Conservation (phyloP, 148 eudicot genomes). For the Cornus kousa region DNA sequence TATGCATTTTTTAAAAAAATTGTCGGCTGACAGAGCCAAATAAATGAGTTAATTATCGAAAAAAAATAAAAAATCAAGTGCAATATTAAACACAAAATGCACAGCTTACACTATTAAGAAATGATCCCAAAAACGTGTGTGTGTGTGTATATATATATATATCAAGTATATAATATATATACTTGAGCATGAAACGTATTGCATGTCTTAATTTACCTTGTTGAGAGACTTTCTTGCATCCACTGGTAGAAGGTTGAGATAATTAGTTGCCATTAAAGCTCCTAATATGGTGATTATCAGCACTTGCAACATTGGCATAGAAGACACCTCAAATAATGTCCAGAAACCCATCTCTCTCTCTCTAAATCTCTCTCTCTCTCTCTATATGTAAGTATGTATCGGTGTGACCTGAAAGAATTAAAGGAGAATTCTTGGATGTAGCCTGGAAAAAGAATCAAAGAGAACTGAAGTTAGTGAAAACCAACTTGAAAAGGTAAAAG, state of each 20-base stretch:
- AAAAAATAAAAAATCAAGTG: too few relatives aligned
- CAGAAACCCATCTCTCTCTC: constrained; percentile 43
- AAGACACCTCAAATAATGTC: constrained; percentile 57
- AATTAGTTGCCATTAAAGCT: constrained; percentile 51
- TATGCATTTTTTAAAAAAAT: too few relatives aligned
- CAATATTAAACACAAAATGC: not conserved
- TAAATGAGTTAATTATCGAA: too few relatives aligned
- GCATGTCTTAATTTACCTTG: constrained; percentile 33
- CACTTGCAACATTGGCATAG: constrained; percentile 65
- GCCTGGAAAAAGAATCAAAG: too few relatives aligned
- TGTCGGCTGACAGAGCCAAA: too few relatives aligned
- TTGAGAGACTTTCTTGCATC: constrained; percentile 48
- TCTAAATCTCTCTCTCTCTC: not conserved
- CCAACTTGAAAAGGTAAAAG: not conserved
- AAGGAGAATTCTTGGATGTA: too few relatives aligned
- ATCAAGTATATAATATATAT: not conserved
- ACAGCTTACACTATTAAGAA: not conserved
- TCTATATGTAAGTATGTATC: too few relatives aligned
- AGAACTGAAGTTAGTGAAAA: too few relatives aligned
- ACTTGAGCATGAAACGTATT: not conserved
- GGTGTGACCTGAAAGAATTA: too few relatives aligned
- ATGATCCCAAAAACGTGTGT: constrained; percentile 13
- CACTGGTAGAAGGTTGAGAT: constrained; percentile 42
- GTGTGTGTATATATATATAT: not conserved
- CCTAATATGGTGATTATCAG: constrained; percentile 50